A percentile compares a stretch with the other conserved stretches of the same genome.
phyloP scores from a whole-genome alignment of 2,329 filamentous ascomycete species.

The Calonectria hongkongensis region DNA sequence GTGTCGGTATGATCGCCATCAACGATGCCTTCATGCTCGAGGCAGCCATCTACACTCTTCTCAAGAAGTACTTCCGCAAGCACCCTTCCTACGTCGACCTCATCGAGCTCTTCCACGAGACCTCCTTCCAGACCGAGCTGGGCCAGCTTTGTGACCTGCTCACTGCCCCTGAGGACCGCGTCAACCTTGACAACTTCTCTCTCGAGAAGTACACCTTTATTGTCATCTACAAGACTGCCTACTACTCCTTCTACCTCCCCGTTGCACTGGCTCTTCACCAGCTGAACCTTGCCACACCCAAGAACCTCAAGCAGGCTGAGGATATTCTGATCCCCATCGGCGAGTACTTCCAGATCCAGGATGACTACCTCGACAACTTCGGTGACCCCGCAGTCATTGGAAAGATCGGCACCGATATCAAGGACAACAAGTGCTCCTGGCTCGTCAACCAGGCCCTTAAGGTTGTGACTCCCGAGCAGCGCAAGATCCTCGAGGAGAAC shows the following conservation, averaged over 20 bases:
- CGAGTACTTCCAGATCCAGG: slow-evolving; percentile 99
- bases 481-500: slow-evolving; percentile 90
- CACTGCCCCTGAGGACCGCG: slow-evolving; percentile 94
- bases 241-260: slow-evolving; percentile 99
- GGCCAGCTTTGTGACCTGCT: slow-evolving; percentile 96
- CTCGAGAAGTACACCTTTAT: slow-evolving; percentile 98
- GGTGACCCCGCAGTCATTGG: slow-evolving; percentile 94
- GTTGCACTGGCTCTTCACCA: slow-evolving; percentile 93
- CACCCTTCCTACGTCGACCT: slow-evolving; percentile 94
- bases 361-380: slow-evolving; percentile 99
- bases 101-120: slow-evolving; percentile 96
- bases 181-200: slow-evolving; percentile 96
- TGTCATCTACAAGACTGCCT: slow-evolving; percentile 99
- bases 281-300: slow-evolving; percentile 87
- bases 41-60: slow-evolving; percentile 89
- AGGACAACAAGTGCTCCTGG: slow-evolving; percentile 99
- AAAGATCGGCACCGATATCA: slow-evolving; percentile 99
- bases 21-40: slow-evolving; percentile 99
- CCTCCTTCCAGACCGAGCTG: slow-evolving; percentile 94
- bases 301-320: slow-evolving; percentile 92
- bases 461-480: slow-evolving; percentile 88
- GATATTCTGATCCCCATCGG: slow-evolving; percentile 97
- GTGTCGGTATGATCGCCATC: slow-evolving; percentile 96
- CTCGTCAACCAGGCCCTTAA: slow-evolving; percentile 94
- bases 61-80: slow-evolving; percentile 94